Evolutionary conservation across 345 rosid genomes (phyloP).

Genomic region (Anastatica hierochuntica): DNA sequence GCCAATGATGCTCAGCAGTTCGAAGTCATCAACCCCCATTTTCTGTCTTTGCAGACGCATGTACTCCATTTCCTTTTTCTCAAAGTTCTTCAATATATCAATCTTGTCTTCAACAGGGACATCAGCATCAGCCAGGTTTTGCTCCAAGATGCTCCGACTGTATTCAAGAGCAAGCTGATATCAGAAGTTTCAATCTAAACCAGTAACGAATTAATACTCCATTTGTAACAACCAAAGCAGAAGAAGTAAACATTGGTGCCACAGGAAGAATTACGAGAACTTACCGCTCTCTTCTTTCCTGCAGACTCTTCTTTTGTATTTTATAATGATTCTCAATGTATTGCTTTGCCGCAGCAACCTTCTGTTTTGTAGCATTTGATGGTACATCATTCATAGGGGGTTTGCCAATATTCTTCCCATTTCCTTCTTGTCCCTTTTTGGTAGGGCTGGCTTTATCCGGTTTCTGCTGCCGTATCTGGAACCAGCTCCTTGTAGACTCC

Average conservation of each 20-base stretch:
- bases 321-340: slow-evolving; percentile 42
- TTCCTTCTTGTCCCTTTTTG: slow-evolving; percentile 27
- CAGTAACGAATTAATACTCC: neutral
- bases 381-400: slow-evolving; percentile 34
- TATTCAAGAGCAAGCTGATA: slow-evolving; percentile 8
- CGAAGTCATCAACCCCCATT: slow-evolving; percentile 42
- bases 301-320: slow-evolving; percentile 33
- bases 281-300: slow-evolving; percentile 42
- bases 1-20: slow-evolving; percentile 39
- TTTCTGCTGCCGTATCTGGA: slow-evolving; percentile 32
- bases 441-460: slow-evolving; percentile 24
- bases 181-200: slow-evolving; percentile 7
- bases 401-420: slow-evolving; percentile 23
- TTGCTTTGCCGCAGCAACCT: slow-evolving; percentile 38
- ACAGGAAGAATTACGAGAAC: neutral
- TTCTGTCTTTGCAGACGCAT: slow-evolving; percentile 41
- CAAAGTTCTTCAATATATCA: slow-evolving; percentile 29
- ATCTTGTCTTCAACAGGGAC: slow-evolving; percentile 37
- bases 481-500: slow-evolving; percentile 44
- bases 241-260: neutral
- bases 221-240: neutral
- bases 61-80: slow-evolving; percentile 37
- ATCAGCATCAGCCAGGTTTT: slow-evolving; percentile 38
- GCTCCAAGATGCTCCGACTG: slow-evolving; percentile 37
- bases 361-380: slow-evolving; percentile 37